Evolutionary conservation across 208 protist species (phyloP), one percentile per base, ranked within the genome.

Genomic region (Trypanosoma scelopori): DNA sequence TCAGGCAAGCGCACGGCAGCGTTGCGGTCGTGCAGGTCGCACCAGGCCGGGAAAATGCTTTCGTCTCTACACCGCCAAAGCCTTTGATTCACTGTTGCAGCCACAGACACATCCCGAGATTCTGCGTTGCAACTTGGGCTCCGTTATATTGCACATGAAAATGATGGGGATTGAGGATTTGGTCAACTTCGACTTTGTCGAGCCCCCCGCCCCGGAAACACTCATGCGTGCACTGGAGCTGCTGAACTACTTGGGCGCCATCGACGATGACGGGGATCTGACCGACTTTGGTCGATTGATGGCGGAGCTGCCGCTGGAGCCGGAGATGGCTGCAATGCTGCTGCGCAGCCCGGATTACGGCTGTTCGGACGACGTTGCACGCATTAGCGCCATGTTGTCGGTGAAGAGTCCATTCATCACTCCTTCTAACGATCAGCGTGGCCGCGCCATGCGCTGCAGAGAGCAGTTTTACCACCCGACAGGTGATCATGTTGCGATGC

Each of bases 241-340:
- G 78, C 93, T 94, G 32, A 98, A 99, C 59, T 96, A 89, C 15
- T 74, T 99, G 9, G 97, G 92, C 18, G 98, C 98, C 5, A 82
- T 99, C 5, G 96, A 99, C 62, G 98, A 99, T 41, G 97, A 99
- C 39, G 98, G 98, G 15, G 76, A 98, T 41, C 73, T 99, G n/a
- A 99, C 98, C 2, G 68, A 82, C 25, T 64, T 98, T 9, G 98
- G 98, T 9, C 70, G 82, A 47, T 68, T 91, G 27, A 99, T 99
- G 93, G 98, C 97, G 6, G 95, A 99, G 74, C 99, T 99, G 70
- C 98, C 98, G 12, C 84, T 99, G 3, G 98, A 99, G 22, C 98
- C 98, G 1, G 93, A 89, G 65, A 87, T 99, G 62, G 93, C 94
- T 5, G 98, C 98, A 58, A 98, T 98, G 85, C 81, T 99, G 3